Percentiles rank a stretch among this genome's conserved stretches.
phyloP scores from a whole-genome alignment of 495 filamentous ascomycete genomes.

The Xylaria castorea region DNA sequence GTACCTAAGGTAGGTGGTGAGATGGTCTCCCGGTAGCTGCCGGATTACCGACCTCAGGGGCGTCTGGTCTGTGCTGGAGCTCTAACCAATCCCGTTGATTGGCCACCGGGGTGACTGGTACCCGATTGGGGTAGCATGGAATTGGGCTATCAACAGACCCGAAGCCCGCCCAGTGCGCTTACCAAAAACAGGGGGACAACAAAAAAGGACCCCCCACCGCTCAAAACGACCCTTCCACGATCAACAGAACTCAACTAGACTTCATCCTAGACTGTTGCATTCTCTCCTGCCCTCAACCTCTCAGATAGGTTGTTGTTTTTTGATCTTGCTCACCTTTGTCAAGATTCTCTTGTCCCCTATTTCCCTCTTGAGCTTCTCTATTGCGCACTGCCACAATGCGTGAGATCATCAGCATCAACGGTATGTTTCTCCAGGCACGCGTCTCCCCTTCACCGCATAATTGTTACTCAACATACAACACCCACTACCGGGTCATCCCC shows the following conservation, averaged over 20 bases:
- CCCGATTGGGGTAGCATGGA: not conserved
- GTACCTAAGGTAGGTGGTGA: not conserved
- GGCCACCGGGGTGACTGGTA: not conserved
- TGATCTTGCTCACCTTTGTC: constrained; percentile 31
- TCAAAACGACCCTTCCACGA: constrained; percentile 41
- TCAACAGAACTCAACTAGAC: constrained; percentile 42
- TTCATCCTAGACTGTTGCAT: constrained; percentile 35
- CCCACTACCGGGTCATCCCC: constrained; percentile 31
- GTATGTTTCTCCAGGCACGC: constrained; percentile 65
- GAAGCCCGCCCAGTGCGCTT: constrained; percentile 31
- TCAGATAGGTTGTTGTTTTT: constrained; percentile 29
- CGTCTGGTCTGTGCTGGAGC: constrained; percentile 14
- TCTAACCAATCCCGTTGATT: not conserved
- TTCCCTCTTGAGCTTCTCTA: constrained; percentile 30
- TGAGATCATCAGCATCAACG: constrained; percentile 99
- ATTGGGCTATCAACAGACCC: constrained; percentile 34
- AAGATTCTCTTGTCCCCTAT: constrained; percentile 26
- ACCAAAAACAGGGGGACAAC: constrained; percentile 42
- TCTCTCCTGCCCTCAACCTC: constrained; percentile 29
- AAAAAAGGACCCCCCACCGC: constrained; percentile 44
- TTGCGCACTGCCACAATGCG: constrained; percentile 73
- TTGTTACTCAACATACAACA: constrained; percentile 28
- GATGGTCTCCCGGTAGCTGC: constrained; percentile 18
- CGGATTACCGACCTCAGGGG: constrained; percentile 12
- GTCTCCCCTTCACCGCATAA: constrained; percentile 49